Percentiles rank a stretch among this genome's conserved stretches.
Evolutionary conservation across 768 basidiomycete species (phyloP).

Genomic region (Tylopilus sp.): DNA sequence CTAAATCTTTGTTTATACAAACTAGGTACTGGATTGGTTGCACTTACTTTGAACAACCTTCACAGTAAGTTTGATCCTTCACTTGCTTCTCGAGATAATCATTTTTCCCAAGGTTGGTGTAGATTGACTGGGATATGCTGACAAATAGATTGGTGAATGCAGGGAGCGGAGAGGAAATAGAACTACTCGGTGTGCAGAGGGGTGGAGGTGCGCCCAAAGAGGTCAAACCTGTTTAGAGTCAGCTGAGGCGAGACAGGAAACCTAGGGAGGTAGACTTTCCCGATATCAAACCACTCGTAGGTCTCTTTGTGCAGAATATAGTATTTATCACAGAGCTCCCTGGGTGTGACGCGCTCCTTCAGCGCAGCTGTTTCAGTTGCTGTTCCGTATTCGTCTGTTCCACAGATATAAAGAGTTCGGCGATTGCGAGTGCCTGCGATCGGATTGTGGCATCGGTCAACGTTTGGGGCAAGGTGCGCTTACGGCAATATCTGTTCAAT

Average conservation of each 20-base stretch:
- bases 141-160: background rate
- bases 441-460: background rate
- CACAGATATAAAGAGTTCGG: constrained; percentile 91
- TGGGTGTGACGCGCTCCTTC: constrained; percentile 79
- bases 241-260: background rate
- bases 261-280: constrained; percentile 43
- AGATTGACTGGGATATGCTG: constrained; percentile 90
- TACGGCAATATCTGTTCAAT: constrained; percentile 56
- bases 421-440: constrained; percentile 66
- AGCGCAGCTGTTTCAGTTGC: constrained; percentile 97
- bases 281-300: constrained; percentile 97
- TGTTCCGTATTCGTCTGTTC: constrained; percentile 99
- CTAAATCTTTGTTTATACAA: constrained; percentile 35
- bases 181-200: constrained; percentile 82
- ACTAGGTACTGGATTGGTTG: background rate
- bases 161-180: background rate
- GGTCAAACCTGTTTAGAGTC: constrained; percentile 66
- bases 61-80: constrained; percentile 93
- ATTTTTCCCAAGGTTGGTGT: constrained; percentile 77
- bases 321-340: constrained; percentile 88
- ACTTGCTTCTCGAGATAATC: constrained; percentile 75
- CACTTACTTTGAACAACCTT: constrained; percentile 78
- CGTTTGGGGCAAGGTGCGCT: constrained; percentile 19
- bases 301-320: constrained; percentile 84
- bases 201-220: constrained; percentile 94